phyloP scores from a whole-genome alignment of 805 yeast genomes.

The Candida peoriensis region DNA sequence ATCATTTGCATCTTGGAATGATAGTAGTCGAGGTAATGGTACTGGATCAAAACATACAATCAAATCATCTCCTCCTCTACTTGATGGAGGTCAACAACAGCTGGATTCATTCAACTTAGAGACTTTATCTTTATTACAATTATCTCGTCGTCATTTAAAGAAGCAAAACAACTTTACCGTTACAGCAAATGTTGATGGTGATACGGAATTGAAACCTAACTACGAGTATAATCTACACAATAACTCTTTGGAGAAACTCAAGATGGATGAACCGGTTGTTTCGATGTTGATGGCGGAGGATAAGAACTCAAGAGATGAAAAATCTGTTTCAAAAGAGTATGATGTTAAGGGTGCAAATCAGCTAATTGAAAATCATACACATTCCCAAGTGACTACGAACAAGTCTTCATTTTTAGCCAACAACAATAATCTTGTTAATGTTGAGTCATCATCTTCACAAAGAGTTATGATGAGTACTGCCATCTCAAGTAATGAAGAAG shows the following conservation, averaged over 20 bases:
- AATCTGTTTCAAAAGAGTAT: no score
- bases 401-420: no score
- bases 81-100: background rate
- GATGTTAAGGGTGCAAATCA: background rate
- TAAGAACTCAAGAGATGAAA: background rate
- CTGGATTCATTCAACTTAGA: constrained; percentile 11
- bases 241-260: background rate
- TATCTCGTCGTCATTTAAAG: background rate
- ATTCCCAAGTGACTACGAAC: background rate
- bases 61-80: background rate
- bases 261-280: no score
- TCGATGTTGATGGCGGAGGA: no score
- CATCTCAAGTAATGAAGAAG: no score
- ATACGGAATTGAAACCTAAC: background rate
- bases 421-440: background rate
- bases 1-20: constrained; percentile 9
- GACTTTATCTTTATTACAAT: constrained; percentile 9
- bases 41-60: background rate
- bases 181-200: background rate
- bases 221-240: background rate
- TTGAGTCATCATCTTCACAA: background rate
- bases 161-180: background rate
- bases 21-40: background rate
- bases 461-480: no score
- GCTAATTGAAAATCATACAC: background rate